Conservation (phyloP, 2,329 filamentous ascomycete species). For the Penicillium sp. region DNA sequence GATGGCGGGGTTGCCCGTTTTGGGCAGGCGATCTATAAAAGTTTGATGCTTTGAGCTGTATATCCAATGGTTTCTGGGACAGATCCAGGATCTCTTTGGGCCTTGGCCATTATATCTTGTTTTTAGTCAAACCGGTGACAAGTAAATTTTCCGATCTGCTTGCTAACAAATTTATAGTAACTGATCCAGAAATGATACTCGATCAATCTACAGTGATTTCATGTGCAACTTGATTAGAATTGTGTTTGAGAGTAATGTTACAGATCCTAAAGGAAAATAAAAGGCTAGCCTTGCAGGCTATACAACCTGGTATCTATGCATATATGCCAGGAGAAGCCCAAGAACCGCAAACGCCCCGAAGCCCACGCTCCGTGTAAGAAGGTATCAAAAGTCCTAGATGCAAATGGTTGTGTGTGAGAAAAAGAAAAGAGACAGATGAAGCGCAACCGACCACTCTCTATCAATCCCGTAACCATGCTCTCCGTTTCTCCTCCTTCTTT, state of each 20-base stretch:
- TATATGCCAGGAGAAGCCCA: constrained; percentile 14
- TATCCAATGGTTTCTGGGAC: no score
- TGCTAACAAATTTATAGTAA: no score
- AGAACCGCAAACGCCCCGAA: constrained; percentile 24
- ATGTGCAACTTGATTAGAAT: not conserved
- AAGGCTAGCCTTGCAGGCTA: not conserved
- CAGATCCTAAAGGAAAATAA: constrained; percentile 11
- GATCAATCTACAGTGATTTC: no score
- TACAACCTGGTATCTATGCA: constrained; percentile 18
- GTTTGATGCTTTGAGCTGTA: no score
- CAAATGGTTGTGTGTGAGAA: constrained; percentile 17
- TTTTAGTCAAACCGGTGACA: no score
- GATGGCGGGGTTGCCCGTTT: constrained; percentile 16
- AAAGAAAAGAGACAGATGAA: not conserved
- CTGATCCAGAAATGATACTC: no score
- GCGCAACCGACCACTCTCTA: constrained; percentile 6
- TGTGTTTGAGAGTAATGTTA: constrained; percentile 15
- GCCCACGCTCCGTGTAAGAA: constrained; percentile 18
- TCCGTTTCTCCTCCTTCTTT: constrained; percentile 90
- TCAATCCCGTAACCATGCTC: constrained; percentile 89
- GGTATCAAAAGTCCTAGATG: constrained; percentile 21
- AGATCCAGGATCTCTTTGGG: no score
- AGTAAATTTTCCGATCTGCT: no score
- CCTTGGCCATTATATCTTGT: no score
- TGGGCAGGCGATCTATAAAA: not conserved